Percentiles rank a stretch among this genome's conserved stretches.
phyloP scores from a whole-genome alignment of 2,329 filamentous ascomycete species.

The Celoporthe dispersa region DNA sequence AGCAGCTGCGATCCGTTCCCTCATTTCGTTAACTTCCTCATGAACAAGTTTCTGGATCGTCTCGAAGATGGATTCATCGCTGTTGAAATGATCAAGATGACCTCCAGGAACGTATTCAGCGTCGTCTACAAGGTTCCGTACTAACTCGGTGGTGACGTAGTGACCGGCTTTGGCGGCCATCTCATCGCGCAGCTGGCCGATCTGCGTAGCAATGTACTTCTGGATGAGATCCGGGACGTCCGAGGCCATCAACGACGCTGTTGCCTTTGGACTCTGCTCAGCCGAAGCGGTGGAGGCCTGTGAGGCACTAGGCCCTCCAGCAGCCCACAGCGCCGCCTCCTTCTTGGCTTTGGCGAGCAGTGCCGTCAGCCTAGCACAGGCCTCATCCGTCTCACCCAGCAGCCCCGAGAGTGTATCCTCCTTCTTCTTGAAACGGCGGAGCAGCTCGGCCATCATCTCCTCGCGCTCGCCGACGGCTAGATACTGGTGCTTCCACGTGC shows the following conservation, averaged over 20 bases:
- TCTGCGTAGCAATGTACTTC: slow-evolving; percentile 11
- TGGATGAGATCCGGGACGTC: slow-evolving; percentile 12
- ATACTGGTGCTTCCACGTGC: not conserved
- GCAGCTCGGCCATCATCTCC: slow-evolving; percentile 15
- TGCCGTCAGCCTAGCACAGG: not conserved
- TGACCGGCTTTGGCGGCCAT: not conserved
- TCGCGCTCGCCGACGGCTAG: slow-evolving; percentile 12
- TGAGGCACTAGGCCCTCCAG: too few species aligned
- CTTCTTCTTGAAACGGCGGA: slow-evolving; percentile 2
- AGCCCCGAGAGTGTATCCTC: not conserved
- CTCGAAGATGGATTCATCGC: too few species aligned
- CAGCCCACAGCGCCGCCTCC: too few species aligned
- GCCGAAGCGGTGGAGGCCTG: not conserved
- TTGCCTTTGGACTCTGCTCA: not conserved
- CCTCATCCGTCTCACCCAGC: not conserved
- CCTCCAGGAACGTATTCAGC: too few species aligned
- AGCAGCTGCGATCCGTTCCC: too few species aligned
- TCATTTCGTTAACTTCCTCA: too few species aligned
- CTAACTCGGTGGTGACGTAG: not conserved
- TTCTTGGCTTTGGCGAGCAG: not conserved
- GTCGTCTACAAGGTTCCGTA: too few species aligned
- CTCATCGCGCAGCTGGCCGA: slow-evolving; percentile 1
- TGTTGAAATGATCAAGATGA: too few species aligned
- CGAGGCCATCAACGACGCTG: not conserved
- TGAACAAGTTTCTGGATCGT: too few species aligned